phyloP scores from a whole-genome alignment of 225 moss, liverwort and hornwort genomes.

The Polytrichum formosum region DNA sequence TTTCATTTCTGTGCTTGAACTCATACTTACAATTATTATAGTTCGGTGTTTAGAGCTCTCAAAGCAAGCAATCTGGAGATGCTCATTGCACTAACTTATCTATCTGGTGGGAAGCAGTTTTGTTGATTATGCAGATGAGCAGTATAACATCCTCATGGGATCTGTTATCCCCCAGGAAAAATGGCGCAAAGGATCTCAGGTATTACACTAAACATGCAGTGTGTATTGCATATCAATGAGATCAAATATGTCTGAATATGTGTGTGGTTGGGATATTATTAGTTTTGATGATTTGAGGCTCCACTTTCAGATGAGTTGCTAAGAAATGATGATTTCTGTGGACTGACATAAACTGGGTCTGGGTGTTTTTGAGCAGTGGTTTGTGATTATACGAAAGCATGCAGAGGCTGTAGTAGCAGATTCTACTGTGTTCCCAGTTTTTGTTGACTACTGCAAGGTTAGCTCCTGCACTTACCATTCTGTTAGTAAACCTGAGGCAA shows the following conservation, averaged over 20 bases:
- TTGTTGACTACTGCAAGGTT: constrained; percentile 84
- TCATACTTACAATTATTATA: no score
- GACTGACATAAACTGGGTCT: neutral
- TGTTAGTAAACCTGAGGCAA: no score
- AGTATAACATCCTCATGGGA: constrained; percentile 74
- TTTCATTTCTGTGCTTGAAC: no score
- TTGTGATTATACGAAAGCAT: constrained; percentile 73
- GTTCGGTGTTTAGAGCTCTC: no score
- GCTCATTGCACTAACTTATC: neutral
- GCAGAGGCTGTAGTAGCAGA: constrained; percentile 72
- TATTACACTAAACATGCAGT: constrained; percentile 7
- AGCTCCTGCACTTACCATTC: constrained; percentile 1
- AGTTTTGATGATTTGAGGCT: neutral
- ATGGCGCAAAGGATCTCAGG: constrained; percentile 99
- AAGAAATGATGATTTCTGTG: neutral
- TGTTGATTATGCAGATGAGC: constrained; percentile 58
- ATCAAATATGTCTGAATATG: neutral
- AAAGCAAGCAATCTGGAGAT: no score
- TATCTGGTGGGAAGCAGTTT: constrained; percentile 53
- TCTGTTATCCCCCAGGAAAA: constrained; percentile 52
- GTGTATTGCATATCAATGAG: neutral
- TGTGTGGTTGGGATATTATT: neutral
- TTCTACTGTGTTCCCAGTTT: constrained; percentile 53
- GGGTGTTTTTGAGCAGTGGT: constrained; percentile 69
- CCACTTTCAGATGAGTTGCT: neutral